phyloP scores from a whole-genome alignment of 2,329 filamentous ascomycete species.

The Pyrenophora tritici-repentis region DNA sequence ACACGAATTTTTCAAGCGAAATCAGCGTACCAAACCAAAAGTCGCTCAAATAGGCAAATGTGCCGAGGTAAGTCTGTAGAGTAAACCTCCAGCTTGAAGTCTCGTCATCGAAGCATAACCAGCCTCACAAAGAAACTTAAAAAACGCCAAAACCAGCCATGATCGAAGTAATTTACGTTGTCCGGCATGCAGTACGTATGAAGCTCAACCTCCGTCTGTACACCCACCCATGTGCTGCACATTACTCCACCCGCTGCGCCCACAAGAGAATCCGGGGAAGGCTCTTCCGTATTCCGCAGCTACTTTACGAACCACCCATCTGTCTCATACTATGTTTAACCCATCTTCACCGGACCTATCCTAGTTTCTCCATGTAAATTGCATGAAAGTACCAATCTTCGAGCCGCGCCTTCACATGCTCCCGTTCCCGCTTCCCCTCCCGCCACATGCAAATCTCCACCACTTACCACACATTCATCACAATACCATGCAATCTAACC shows the following conservation, averaged over 20 bases:
- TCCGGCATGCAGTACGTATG: conserved; percentile 57
- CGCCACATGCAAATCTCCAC: background rate
- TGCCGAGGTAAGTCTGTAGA: conserved; percentile 16
- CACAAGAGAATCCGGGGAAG: conserved; percentile 11
- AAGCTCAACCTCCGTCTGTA: conserved; percentile 12
- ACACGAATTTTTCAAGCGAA: background rate
- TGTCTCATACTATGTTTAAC: conserved; percentile 15
- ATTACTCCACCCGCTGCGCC: conserved; percentile 12
- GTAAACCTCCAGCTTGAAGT: background rate
- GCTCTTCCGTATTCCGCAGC: conserved; percentile 14
- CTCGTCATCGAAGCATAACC: background rate
- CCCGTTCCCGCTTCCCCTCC: background rate
- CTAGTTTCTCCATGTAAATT: conserved; percentile 6
- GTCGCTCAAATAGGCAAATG: conserved; percentile 7
- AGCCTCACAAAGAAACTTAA: background rate
- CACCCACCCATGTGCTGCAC: background rate
- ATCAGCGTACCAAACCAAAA: background rate
- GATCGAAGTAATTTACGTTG: conserved; percentile 57
- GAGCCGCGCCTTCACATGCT: conserved; percentile 2
- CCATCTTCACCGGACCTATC: conserved; percentile 3
- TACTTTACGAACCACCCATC: background rate
- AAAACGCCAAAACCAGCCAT: conserved; percentile 22
- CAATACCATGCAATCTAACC: conserved; percentile 27
- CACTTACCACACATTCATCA: background rate
- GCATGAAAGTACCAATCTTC: conserved; percentile 11